Conservation (phyloP, 2,329 filamentous ascomycete species). For the Ceratocystis diversiconidia region DNA sequence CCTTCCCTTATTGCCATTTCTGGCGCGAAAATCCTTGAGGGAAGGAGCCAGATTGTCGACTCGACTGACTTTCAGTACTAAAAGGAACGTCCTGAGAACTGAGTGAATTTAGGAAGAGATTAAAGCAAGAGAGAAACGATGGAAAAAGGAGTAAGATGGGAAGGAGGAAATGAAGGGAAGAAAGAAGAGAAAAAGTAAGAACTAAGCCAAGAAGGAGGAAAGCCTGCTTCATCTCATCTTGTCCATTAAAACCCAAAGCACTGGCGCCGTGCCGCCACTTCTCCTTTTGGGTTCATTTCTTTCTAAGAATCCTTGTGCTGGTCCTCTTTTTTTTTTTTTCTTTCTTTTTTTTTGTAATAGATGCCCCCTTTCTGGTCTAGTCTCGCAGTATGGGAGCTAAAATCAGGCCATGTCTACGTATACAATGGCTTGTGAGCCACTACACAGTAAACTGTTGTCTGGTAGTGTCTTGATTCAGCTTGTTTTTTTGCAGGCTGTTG, state of each 20-base stretch:
- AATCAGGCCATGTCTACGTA: neutral
- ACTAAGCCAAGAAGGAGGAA: neutral
- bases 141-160: neutral
- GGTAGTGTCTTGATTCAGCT: neutral
- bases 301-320: neutral
- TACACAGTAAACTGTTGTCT: neutral
- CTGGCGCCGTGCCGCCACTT: neutral
- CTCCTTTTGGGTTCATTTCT: neutral
- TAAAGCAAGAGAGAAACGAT: neutral
- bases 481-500: neutral
- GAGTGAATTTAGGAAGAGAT: neutral
- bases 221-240: slow-evolving; percentile 2
- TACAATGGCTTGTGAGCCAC: neutral
- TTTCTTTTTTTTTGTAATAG: neutral
- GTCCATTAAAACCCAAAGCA: neutral
- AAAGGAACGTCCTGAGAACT: neutral
- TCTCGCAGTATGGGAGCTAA: neutral
- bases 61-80: neutral
- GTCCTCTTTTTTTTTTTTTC: neutral
- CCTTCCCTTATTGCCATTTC: neutral
- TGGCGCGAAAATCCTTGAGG: neutral
- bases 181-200: neutral
- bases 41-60: slow-evolving; percentile 4
- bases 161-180: neutral
- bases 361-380: neutral